Percentiles rank a stretch among this genome's conserved stretches.
These are phyloP conservation scores for Elsinoe arachidis DNA, from an alignment of 2,329 filamentous ascomycete genomes.

Conservation along the genomic window DNA sequence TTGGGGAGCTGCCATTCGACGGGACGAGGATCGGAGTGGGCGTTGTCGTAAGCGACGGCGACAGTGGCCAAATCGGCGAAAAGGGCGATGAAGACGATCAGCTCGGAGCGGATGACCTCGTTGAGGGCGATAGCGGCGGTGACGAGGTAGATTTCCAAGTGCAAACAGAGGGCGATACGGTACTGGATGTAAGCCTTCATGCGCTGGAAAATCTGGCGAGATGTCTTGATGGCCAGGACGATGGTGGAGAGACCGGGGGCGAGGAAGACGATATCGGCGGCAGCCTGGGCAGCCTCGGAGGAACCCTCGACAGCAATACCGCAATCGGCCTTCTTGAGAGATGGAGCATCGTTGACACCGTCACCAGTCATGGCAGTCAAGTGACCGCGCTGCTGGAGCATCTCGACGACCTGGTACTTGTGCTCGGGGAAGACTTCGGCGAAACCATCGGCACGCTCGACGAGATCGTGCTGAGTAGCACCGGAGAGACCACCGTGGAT, in stretches of 20 bases:
- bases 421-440: slow-evolving; percentile 68
- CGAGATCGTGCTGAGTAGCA: slow-evolving; percentile 65
- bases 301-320: slow-evolving; percentile 66
- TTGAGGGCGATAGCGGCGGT: slow-evolving; percentile 73
- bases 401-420: slow-evolving; percentile 69
- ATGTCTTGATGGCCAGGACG: slow-evolving; percentile 64
- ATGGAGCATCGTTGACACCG: slow-evolving; percentile 66
- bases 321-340: slow-evolving; percentile 65
- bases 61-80: slow-evolving; percentile 75
- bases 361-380: slow-evolving; percentile 70
- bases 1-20: slow-evolving; percentile 76
- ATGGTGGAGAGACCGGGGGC: slow-evolving; percentile 64
- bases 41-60: slow-evolving; percentile 71
- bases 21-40: slow-evolving; percentile 63
- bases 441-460: slow-evolving; percentile 66
- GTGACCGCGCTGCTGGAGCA: slow-evolving; percentile 64
- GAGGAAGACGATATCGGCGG: slow-evolving; percentile 66
- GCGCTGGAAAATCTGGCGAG: slow-evolving; percentile 67
- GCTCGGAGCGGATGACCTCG: slow-evolving; percentile 62
- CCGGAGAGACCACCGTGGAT: slow-evolving; percentile 68
- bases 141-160: slow-evolving; percentile 67
- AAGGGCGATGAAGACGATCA: slow-evolving; percentile 70
- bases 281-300: slow-evolving; percentile 63
- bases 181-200: slow-evolving; percentile 74
- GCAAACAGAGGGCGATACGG: slow-evolving; percentile 65